Base-by-base conservation (phyloP, 306 rosid species). In the Chamaecrista fasciculata region DNA sequence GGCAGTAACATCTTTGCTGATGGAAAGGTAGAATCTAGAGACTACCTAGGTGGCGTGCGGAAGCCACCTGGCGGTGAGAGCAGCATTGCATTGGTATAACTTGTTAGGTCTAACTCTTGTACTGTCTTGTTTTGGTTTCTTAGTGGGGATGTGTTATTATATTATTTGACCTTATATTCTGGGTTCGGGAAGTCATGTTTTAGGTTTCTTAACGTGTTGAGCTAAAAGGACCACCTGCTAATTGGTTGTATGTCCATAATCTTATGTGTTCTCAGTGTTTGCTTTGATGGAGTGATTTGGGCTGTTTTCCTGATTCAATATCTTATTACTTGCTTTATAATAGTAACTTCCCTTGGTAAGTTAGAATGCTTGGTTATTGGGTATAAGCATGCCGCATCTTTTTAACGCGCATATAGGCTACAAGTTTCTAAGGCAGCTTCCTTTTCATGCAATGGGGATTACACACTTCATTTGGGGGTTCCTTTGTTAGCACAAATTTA, bases 51-150 rank as follows among this genome's bases (percentile, higher is more conserved):
- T 0, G 97, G 97, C 2, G 99, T 94, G 60, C 91, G 99, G 89
- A 94, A 94, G 76, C 99, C 99, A 64, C 99, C 99, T 0, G 99
- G 99, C 0, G 99, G 99, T 0, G 99, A 94, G 86, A 94, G 99
- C 86, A 94, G 97, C 87, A 91, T 91, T 70, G 99, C 99, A 3
- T 75, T 94, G 91, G 97, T 94, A 82, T 90, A 80, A 86, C 80
- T 56, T 76, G 72, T 60, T 85, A 85, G 96, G 86, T 70, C 96
- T 92, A 92, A 92, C 96, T 50, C 60, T 72, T 75, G 60, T 71
- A 61, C 78, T 77, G 76, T 83, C 76, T 78, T 84, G 91, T 83
- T 87, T 87, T 75, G 56, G 71, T 67, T 10, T 79, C 69, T 68
- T 81, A 85, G 86, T 73, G 85, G 84, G 85, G 76, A 73, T 73